Percentiles rank a stretch among this genome's conserved stretches.
Evolutionary conservation across 2,329 filamentous ascomycete genomes (phyloP).

Genomic region (Xylaria sp.): DNA sequence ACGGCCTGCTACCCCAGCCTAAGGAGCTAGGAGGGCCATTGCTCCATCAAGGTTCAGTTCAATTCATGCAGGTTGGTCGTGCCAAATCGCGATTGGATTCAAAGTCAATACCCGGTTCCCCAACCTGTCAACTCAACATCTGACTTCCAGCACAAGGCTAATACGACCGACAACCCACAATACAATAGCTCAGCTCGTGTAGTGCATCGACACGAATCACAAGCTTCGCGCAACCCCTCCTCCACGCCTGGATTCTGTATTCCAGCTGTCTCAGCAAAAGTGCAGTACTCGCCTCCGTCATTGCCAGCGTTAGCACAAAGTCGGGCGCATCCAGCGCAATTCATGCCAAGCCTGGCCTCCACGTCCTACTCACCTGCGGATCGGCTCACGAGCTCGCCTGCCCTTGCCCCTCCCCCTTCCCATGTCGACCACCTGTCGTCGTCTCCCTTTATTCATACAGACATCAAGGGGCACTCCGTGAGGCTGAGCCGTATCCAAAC

Average conservation of each 20-base stretch:
- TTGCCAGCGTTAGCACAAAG: conserved; percentile 30
- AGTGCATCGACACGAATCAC: conserved; percentile 17
- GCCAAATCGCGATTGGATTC: conserved; percentile 40
- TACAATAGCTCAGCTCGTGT: conserved; percentile 2
- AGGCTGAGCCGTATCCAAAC: conserved; percentile 28
- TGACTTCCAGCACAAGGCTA: conserved; percentile 12
- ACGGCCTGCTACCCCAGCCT: background rate
- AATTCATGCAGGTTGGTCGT: conserved; percentile 32
- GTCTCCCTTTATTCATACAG: conserved; percentile 25
- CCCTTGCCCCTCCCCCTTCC: conserved; percentile 17
- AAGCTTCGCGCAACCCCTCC: background rate
- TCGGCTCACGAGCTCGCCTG: conserved; percentile 28
- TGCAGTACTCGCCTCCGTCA: background rate
- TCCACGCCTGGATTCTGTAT: background rate
- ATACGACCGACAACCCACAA: background rate
- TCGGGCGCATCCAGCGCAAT: conserved; percentile 39
- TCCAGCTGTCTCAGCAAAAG: background rate
- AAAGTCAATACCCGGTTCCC: conserved; percentile 23
- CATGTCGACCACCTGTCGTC: conserved; percentile 38
- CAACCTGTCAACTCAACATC: conserved; percentile 1
- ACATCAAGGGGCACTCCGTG: conserved; percentile 37
- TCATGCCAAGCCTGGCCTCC: conserved; percentile 37
- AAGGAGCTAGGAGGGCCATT: conserved; percentile 1
- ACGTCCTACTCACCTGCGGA: conserved; percentile 22
- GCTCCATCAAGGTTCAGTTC: conserved; percentile 19